Evolutionary conservation across 305 asterid genomes (phyloP).

Genomic region (Fraxinus platypoda): DNA sequence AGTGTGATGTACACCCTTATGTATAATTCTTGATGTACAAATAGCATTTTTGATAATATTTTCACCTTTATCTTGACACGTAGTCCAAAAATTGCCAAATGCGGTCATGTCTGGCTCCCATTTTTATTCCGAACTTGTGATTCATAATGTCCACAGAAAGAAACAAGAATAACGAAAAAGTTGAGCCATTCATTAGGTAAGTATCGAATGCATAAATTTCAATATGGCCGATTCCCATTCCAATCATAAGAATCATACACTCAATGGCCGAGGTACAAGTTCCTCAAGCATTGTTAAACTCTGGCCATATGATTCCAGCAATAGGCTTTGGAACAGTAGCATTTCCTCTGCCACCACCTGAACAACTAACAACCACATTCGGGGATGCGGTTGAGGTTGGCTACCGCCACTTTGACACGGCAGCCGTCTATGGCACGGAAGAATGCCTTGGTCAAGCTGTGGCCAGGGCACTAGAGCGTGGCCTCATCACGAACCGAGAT

Average conservation of each 20-base stretch:
- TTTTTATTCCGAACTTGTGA: no score
- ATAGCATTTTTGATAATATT: no score
- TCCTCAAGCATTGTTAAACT: constrained; percentile 22
- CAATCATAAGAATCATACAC: background rate
- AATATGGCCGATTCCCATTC: background rate
- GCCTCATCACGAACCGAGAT: constrained; percentile 27
- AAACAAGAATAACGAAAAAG: no score
- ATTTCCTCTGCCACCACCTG: constrained; percentile 17
- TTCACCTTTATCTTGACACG: no score
- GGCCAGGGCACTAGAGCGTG: constrained; percentile 26
- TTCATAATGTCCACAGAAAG: no score
- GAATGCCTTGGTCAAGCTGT: constrained; percentile 35
- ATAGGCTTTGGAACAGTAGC: constrained; percentile 35
- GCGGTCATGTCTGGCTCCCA: no score
- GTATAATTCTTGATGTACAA: no score
- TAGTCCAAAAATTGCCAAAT: no score
- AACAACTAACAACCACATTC: constrained; percentile 27
- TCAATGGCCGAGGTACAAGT: background rate
- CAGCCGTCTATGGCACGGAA: constrained; percentile 37
- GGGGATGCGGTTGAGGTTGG: constrained; percentile 33
- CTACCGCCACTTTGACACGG: constrained; percentile 48
- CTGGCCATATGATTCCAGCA: constrained; percentile 35
- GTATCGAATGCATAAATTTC: background rate
- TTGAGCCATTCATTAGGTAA: no score
- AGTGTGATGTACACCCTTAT: no score